Conservation (phyloP, 768 basidiomycete genomes). For the Suillus decipiens region DNA sequence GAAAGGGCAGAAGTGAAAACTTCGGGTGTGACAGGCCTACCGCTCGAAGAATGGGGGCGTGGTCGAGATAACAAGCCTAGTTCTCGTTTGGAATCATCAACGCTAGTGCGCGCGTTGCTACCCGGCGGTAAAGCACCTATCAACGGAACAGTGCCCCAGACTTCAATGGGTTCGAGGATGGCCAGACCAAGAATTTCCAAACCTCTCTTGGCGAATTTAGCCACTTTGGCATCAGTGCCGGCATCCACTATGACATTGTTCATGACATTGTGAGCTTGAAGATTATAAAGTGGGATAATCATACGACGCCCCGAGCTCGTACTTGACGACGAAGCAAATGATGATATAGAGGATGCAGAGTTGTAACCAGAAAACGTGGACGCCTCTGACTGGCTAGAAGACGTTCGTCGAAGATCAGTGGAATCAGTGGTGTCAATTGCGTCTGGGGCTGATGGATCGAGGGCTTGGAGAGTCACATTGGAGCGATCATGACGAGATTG, state of each 20-base stretch:
- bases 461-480: constrained; percentile 42
- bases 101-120: constrained; percentile 31
- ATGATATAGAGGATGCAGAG: constrained; percentile 45
- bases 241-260: constrained; percentile 86
- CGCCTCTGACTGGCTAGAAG: constrained; percentile 54
- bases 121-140: constrained; percentile 14
- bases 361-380: constrained; percentile 48
- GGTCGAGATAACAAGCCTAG: constrained; percentile 16
- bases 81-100: constrained; percentile 27
- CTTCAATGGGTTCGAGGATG: constrained; percentile 78
- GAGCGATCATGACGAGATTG: constrained; percentile 42
- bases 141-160: constrained; percentile 43
- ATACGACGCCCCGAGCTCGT: constrained; percentile 57
- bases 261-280: constrained; percentile 86
- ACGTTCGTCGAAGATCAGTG: constrained; percentile 30
- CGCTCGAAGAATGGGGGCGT: constrained; percentile 8
- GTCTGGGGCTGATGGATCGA: constrained; percentile 41
- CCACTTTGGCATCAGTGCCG: constrained; percentile 85
- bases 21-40: constrained; percentile 17
- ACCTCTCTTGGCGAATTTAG: constrained; percentile 71
- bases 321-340: constrained; percentile 44
- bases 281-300: constrained; percentile 85
- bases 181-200: constrained; percentile 79
- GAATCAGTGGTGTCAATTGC: constrained; percentile 21
- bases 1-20: constrained; percentile 10